These are phyloP conservation scores for Geotrichum aggregatum DNA, from an alignment of 1,139 yeast species.

Conservation along the genomic window DNA sequence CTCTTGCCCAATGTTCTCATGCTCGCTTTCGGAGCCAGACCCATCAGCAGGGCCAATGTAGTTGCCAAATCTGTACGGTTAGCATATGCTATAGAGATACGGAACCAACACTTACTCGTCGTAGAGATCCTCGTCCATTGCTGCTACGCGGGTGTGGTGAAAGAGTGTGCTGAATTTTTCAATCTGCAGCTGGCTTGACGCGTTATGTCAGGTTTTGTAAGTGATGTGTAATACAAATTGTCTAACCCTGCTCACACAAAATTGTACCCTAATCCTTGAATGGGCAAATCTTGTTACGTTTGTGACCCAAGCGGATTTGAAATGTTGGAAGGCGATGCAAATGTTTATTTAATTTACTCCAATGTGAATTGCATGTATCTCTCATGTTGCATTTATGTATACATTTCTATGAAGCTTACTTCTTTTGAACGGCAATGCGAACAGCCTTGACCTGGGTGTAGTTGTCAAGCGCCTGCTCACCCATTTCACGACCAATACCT, in stretches of 20 bases:
- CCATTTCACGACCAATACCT: conserved; percentile 84
- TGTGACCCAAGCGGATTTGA: no score
- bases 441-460: conserved; percentile 77
- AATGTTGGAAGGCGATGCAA: no score
- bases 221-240: no score
- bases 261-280: no score
- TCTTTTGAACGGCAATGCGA: conserved; percentile 12
- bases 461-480: conserved; percentile 66
- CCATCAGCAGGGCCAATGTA: conserved; percentile 48
- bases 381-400: no score
- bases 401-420: no score
- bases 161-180: conserved; percentile 5
- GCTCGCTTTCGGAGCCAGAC: conserved; percentile 16
- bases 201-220: background rate
- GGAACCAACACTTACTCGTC: conserved; percentile 51
- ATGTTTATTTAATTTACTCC: no score
- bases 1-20: conserved; percentile 15
- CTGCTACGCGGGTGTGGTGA: conserved; percentile 4
- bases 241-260: no score
- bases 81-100: conserved; percentile 1
- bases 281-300: no score
- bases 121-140: conserved; percentile 48
- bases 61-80: conserved; percentile 52
- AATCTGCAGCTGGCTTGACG: background rate
- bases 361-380: no score